phyloP scores from a whole-genome alignment of 441 rosid genomes.

The Heliophila coronopifolia region DNA sequence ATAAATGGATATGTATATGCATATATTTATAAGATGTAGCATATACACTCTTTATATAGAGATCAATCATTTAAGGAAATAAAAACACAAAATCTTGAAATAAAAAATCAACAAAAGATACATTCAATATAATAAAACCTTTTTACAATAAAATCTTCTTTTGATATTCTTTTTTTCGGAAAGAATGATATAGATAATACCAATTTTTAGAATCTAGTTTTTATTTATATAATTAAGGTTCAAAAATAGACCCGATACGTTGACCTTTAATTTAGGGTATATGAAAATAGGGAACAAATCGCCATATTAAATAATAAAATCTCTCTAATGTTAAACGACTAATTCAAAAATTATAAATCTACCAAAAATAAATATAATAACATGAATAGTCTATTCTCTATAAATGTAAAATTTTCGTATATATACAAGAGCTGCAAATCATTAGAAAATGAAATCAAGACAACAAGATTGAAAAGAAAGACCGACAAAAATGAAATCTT shows the following conservation, averaged over 20 bases:
- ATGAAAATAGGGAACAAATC: background rate
- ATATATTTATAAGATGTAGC: too few relatives aligned
- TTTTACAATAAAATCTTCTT: too few relatives aligned
- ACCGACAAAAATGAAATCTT: conserved; percentile 16
- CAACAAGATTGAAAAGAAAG: background rate
- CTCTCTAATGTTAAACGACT: conserved; percentile 1
- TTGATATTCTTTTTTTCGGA: background rate
- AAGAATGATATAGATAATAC: background rate
- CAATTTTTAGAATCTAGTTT: background rate
- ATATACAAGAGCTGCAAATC: conserved; percentile 13
- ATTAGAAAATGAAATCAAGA: conserved; percentile 1
- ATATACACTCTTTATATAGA: too few relatives aligned
- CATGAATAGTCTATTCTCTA: conserved; percentile 10
- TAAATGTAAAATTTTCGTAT: background rate
- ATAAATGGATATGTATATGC: too few relatives aligned
- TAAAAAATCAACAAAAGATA: too few relatives aligned
- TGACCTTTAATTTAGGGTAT: background rate
- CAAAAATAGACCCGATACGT: background rate
- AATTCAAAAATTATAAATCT: conserved; percentile 12
- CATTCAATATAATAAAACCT: too few relatives aligned
- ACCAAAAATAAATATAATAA: background rate
- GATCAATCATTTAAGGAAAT: background rate
- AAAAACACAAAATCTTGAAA: too few relatives aligned
- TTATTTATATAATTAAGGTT: background rate
- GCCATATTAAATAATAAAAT: background rate